Evolutionary conservation across 495 filamentous ascomycete species (phyloP), one percentile per base, ranked within the genome.

Genomic region (Pyronema omphalodes): DNA sequence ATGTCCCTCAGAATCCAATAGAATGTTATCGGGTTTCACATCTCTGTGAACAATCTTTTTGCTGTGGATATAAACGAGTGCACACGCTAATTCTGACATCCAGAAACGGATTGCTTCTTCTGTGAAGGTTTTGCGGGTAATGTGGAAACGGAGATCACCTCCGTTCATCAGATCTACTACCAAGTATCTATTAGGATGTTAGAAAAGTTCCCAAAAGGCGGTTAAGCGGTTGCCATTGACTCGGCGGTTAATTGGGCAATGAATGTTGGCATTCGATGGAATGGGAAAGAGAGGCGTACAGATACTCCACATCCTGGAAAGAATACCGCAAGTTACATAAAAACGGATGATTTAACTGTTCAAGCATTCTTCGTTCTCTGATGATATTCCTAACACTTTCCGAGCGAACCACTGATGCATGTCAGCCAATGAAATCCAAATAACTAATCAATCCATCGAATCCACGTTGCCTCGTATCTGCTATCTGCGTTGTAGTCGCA

Each of bases 131-230:
- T 95, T 95, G 62, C 91, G 77, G 55, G 91, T 94, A 58, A 98
- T 96, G 69, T 98, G 91, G 67, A 98, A 98, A 57, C 91, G 83
- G 56, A 98, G 69, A 69, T 98, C 91, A 61, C 91, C 91, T 43
- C 91, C 91, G 66, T 84, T 98, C 91, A 98, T 98, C 48, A 98
- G 73, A 70, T 98, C 91, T 53, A 96, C 88, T 46, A 98, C 93
- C 59, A 98, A 79, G 68, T 98, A 96, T 72, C 89, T 94, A 66
- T 14, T 15, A 15, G 39, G 57, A 40, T 56, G 44, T 48, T 45
- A 51, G 23, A 17, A 33, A 37, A 48, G 23, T 29, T 29, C 23
- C 5, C 5, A 5, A n/a, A n/a, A n/a, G n/a, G n/a, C n/a, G n/a
- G n/a, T n/a, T n/a, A n/a, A n/a, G n/a, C 18, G 5, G 68, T 9